Evolutionary conservation across 1,284 basidiomycete genomes (phyloP), one percentile per base, ranked within the genome.

Genomic region (Flammula alnicola): DNA sequence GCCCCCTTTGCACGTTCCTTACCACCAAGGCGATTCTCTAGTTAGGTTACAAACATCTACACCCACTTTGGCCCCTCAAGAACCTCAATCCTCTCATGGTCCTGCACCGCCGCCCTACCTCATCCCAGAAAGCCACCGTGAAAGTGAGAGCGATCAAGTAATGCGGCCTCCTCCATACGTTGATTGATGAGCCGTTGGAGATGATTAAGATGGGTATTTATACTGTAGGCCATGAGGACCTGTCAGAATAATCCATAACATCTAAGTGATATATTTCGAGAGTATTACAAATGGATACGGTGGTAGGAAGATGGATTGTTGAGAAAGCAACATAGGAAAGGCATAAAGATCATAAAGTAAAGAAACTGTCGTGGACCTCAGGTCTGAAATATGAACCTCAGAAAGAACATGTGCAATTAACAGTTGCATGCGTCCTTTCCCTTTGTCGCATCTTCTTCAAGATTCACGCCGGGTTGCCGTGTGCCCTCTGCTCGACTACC

Each of bases 351-450:
- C 49, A 57, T 61, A 57, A 61, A 51, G 48, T 58, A 57, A 54
- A 48, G 41, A 44, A 45, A 54, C 40, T 46, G 55, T 30, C 43
- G 42, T 49, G 52, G 57, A 51, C 56, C 51, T 35, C 29, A 20
- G 54, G 52, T 53, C 55, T 60, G 59, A 58, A 47, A 56, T 45
- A 46, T 43, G 40, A 46, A 29, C 33, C 26, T 26, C 23, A 42
- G 32, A 49, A 54, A 50, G 44, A 42, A 54, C n/a, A 42, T 35
- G 43, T 20, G 45, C 41, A 54, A 58, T 80, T 67, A 84, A 63
- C 91, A 93, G 69, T 85, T 90, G 76, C 91, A 94, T 33, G 81
- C 86, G 57, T 91, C 86, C 71, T 85, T 90, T 60, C 78, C 74
- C 71, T 84, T 86, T 26, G 74, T 65, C 49, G 78, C 73, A 62